Percentiles rank a stretch among this genome's conserved stretches.
Evolutionary conservation across 2,329 filamentous ascomycete genomes (phyloP).

Genomic region (Pestalotiopsis fici): DNA sequence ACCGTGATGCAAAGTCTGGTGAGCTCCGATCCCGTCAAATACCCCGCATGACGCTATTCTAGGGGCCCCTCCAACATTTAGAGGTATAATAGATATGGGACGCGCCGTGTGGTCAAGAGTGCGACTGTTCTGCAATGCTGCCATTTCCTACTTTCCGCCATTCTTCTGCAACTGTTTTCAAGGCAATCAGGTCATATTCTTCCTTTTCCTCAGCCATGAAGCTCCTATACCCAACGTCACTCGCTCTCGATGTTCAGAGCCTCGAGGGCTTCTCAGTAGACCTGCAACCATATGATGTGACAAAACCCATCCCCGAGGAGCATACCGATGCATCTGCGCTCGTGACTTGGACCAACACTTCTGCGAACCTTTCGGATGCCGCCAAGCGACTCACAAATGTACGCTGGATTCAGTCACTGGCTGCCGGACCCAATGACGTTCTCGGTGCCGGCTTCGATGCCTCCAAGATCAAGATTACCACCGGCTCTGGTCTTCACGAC

Average conservation of each 20-base stretch:
- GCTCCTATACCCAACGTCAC: conserved; percentile 67
- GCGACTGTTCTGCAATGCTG: background rate
- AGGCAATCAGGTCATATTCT: background rate
- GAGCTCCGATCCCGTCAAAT: background rate
- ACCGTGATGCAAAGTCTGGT: background rate
- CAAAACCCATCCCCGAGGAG: conserved; percentile 54
- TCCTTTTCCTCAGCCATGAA: conserved; percentile 48
- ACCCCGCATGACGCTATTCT: conserved; percentile 4
- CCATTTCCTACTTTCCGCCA: background rate
- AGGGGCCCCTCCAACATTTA: background rate
- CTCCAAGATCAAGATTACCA: conserved; percentile 52
- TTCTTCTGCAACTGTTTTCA: background rate
- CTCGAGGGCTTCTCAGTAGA: conserved; percentile 60
- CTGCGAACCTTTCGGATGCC: conserved; percentile 60
- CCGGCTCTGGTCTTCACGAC: conserved; percentile 65
- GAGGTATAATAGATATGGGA: background rate
- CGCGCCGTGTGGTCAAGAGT: background rate
- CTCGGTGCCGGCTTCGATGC: conserved; percentile 61
- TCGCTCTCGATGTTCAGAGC: conserved; percentile 54
- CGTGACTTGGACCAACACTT: conserved; percentile 62
- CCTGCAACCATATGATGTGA: conserved; percentile 63
- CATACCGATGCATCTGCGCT: conserved; percentile 61
- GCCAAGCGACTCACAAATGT: conserved; percentile 55
- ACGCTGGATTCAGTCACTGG: conserved; percentile 67
- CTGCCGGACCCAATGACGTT: conserved; percentile 67